Evolutionary conservation across 2,329 filamentous ascomycete genomes (phyloP).

Genomic region (Westerdykella ornata): DNA sequence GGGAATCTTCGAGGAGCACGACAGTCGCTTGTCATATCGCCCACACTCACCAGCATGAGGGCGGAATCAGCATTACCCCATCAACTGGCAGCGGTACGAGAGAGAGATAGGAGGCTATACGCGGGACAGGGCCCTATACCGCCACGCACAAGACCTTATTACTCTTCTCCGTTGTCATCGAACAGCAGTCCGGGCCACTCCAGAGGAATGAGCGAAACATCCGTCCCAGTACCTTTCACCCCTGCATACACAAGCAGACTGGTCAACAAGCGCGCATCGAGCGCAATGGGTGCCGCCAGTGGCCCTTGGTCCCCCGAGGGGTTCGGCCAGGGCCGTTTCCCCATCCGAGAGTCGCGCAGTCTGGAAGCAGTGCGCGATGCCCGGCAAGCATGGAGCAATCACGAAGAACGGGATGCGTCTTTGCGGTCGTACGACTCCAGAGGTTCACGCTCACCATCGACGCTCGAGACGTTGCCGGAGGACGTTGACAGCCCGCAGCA

Average conservation of each 20-base stretch:
- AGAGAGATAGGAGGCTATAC: constrained; percentile 32
- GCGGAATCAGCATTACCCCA: constrained; percentile 28
- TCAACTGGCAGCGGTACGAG: constrained; percentile 30
- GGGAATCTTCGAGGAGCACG: constrained; percentile 77
- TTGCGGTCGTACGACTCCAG: constrained; percentile 35
- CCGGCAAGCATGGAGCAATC: constrained; percentile 16
- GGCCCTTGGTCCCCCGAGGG: constrained; percentile 35
- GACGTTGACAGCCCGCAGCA: constrained; percentile 27
- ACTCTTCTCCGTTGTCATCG: constrained; percentile 28
- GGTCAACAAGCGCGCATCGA: constrained; percentile 34
- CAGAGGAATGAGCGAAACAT: constrained; percentile 40
- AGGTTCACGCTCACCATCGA: constrained; percentile 30
- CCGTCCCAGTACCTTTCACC: constrained; percentile 30
- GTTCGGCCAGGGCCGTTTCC: constrained; percentile 31
- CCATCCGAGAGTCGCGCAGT: constrained; percentile 36
- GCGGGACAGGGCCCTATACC: constrained; percentile 34
- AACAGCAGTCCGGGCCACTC: constrained; percentile 32
- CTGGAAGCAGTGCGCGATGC: constrained; percentile 36
- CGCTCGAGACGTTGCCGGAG: constrained; percentile 40
- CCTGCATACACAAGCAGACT: constrained; percentile 24
- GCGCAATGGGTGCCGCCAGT: constrained; percentile 34
- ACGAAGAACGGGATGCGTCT: constrained; percentile 20
- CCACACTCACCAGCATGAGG: constrained; percentile 43
- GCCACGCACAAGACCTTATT: constrained; percentile 25
- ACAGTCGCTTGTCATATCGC: constrained; percentile 54